phyloP scores from a whole-genome alignment of 768 basidiomycete species.

The Clitopilus passeckerianus region DNA sequence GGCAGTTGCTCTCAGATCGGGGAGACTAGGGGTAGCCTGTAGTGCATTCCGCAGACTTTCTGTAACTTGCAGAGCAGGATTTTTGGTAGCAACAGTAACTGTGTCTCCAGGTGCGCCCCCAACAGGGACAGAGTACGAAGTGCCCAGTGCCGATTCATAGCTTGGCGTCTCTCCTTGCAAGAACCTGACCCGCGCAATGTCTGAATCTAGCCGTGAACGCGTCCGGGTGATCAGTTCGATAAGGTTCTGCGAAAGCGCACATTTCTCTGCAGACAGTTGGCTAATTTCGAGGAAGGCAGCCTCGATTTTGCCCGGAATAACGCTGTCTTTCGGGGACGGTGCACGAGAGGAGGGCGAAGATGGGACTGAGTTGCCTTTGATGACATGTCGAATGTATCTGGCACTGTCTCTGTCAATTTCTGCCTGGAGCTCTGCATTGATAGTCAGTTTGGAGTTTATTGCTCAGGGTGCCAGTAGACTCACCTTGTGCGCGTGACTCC shows the following conservation, averaged over 20 bases:
- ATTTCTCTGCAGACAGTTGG: constrained; percentile 40
- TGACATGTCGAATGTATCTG: constrained; percentile 44
- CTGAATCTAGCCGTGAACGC: constrained; percentile 43
- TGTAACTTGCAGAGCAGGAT: constrained; percentile 32
- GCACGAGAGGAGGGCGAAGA: constrained; percentile 24
- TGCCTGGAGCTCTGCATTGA: constrained; percentile 39
- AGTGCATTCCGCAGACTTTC: constrained; percentile 40
- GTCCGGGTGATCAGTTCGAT: constrained; percentile 44
- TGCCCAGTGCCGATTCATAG: constrained; percentile 14
- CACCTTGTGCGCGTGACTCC: constrained; percentile 40
- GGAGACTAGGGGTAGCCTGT: constrained; percentile 22
- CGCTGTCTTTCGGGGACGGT: constrained; percentile 30
- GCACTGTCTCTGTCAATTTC: constrained; percentile 46
- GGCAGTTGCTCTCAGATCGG: constrained; percentile 19
- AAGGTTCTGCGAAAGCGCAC: constrained; percentile 38
- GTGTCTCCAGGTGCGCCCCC: not conserved
- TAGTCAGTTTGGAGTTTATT: no score
- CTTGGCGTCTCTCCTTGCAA: constrained; percentile 43
- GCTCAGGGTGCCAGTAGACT: no score
- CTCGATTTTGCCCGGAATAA: constrained; percentile 37
- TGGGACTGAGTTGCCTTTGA: constrained; percentile 24
- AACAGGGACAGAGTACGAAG: not conserved
- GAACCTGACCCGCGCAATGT: constrained; percentile 40
- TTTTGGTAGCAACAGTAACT: constrained; percentile 3
- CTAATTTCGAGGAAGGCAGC: constrained; percentile 42